Evolutionary conservation across 441 rosid genomes (phyloP).

Genomic region (Adansonia gregorii): DNA sequence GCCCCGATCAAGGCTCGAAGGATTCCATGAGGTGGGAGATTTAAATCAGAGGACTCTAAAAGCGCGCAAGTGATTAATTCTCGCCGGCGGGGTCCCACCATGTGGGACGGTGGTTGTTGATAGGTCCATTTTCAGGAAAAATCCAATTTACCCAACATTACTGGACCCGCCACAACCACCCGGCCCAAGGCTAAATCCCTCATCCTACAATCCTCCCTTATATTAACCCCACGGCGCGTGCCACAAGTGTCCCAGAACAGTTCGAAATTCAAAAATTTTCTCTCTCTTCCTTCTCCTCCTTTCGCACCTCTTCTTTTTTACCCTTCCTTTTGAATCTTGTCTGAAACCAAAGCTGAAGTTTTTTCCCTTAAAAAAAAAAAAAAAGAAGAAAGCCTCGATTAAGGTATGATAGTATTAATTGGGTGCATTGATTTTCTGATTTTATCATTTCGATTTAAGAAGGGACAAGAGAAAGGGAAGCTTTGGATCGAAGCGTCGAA

Average conservation of each 20-base stretch:
- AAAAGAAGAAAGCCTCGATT: no score
- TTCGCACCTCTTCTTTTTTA: neutral
- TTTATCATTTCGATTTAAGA: neutral
- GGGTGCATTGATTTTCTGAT: neutral
- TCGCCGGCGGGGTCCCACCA: neutral
- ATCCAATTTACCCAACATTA: neutral
- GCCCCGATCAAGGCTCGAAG: no score
- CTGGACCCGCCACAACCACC: neutral
- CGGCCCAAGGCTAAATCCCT: neutral
- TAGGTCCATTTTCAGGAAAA: neutral
- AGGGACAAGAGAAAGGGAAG: neutral
- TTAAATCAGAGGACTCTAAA: neutral
- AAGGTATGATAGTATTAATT: neutral
- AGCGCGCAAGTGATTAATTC: neutral
- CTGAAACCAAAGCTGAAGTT: neutral
- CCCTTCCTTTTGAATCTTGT: constrained; percentile 20
- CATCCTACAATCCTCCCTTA: neutral
- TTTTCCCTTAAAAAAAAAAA: neutral
- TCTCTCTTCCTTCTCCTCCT: neutral
- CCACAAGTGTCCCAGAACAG: neutral
- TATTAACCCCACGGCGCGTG: neutral
- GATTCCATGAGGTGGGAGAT: no score
- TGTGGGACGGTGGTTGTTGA: neutral
- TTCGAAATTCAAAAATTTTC: neutral
- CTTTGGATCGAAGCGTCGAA: constrained; percentile 16